Conservation (phyloP, 306 rosid species). For the Quercus aquifolioides region DNA sequence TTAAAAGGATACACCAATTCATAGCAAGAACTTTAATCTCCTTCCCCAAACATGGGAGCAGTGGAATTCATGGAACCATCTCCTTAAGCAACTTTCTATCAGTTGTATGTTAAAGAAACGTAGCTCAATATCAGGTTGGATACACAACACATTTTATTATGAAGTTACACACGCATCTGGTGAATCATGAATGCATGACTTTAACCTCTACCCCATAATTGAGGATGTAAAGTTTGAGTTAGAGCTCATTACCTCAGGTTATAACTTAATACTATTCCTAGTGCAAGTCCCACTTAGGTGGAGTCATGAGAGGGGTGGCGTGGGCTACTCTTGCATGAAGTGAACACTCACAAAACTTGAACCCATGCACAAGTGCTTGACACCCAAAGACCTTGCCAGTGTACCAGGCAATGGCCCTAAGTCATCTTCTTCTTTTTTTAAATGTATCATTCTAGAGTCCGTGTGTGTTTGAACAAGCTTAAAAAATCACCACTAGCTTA, state of each 20-base stretch:
- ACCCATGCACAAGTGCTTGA: neutral
- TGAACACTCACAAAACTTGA: neutral
- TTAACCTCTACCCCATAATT: too few relatives aligned
- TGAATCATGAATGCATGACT: too few relatives aligned
- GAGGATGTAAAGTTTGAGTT: too few relatives aligned
- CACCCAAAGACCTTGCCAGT: neutral
- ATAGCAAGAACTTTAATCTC: neutral
- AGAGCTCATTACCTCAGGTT: too few relatives aligned
- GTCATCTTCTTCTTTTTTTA: neutral
- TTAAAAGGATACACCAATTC: neutral
- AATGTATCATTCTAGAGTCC: too few relatives aligned
- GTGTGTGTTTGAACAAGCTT: too few relatives aligned
- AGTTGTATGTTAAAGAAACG: neutral
- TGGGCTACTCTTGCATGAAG: neutral
- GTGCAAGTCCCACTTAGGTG: neutral
- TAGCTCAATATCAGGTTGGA: neutral
- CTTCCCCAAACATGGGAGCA: neutral
- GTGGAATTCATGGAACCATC: neutral
- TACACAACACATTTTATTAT: too few relatives aligned
- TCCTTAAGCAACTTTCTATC: neutral
- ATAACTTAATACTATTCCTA: too few relatives aligned
- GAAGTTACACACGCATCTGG: too few relatives aligned
- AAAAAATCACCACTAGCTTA: too few relatives aligned
- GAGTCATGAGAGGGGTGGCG: neutral
- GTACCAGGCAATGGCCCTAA: neutral